Evolutionary conservation across 2,329 filamentous ascomycete genomes (phyloP), one percentile per base, ranked within the genome.

Genomic region (Clonostachys chloroleuca): DNA sequence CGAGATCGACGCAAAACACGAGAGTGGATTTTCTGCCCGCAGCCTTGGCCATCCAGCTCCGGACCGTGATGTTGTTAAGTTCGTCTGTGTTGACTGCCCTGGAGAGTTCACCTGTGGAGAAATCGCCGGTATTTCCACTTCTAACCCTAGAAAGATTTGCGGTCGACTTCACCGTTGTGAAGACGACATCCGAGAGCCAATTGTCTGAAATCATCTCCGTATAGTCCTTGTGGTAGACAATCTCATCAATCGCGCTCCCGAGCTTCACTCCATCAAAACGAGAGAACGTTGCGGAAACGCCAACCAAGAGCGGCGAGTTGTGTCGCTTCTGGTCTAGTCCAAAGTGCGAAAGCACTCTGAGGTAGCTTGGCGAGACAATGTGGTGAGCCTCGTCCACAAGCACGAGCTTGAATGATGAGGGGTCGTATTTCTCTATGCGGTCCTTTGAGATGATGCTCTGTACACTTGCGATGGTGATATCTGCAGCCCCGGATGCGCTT

Each of bases 381-480:
- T 99, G 94, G 63, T 99, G 94, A 5, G 92, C 94, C 67, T 99
- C 94, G 54, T 99, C 94, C 5, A 99, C 92, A 4, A 99, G 77
- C 1, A 99, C 72, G 0, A 99, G 80, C 67, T 99, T 99, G 74
- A 92, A 97, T 8, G 72, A 73, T 1, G 65, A 66, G 0, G 91
- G 87, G 54, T 95, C 81, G 58, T 92, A 97, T 61, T 96, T 96
- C 35, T 66, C 61, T n/a, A 97, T 76, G 3, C 94, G 81, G 45
- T 85, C 80, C 12, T 81, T 80, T 6, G 89, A 95, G 8, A 77
- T 81, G 56, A 99, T 83, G 64, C 89, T 96, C 59, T 87, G 84
- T 35, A 99, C 78, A 34, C 92, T 96, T 41, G 92, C 94, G 45
- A 99, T 78, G 9, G 92, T 96, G 55, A 99, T 96, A 65, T 99